phyloP scores from a whole-genome alignment of 345 rosid genomes.

The Pseudoturritis turrita region DNA sequence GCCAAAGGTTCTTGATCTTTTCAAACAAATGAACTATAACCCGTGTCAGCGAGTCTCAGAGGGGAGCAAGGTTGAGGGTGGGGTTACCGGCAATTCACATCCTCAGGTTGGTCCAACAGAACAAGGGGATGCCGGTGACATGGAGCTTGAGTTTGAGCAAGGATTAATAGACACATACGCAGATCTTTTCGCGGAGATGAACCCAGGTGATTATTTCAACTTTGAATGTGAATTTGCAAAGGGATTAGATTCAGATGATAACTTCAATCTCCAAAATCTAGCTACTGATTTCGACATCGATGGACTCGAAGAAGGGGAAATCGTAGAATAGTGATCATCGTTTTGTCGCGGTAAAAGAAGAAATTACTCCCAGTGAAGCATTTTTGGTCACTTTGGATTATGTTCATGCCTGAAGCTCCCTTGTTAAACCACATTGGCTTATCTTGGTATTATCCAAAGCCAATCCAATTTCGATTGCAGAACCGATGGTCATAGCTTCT shows the following conservation, averaged over 20 bases:
- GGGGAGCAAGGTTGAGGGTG: constrained; percentile 20
- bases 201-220: constrained; percentile 68
- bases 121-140: constrained; percentile 17
- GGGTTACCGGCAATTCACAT: constrained; percentile 4
- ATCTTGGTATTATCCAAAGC: not conserved
- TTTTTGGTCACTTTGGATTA: not conserved
- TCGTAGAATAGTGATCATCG: constrained; percentile 36
- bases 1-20: constrained; percentile 43
- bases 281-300: constrained; percentile 21
- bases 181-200: constrained; percentile 55
- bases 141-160: constrained; percentile 65
- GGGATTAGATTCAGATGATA: constrained; percentile 34
- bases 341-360: not conserved
- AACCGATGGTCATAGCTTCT: not conserved
- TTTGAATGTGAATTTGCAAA: constrained; percentile 49
- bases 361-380: not conserved
- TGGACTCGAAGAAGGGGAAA: constrained; percentile 90
- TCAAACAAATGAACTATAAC: constrained; percentile 27
- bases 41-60: constrained; percentile 17
- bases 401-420: not conserved
- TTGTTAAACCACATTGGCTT: not conserved
- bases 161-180: constrained; percentile 61
- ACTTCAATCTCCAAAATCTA: constrained; percentile 18
- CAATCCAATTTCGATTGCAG: not conserved
- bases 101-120: constrained; percentile 3